Evolutionary conservation across 192 early-diverging fungal species (phyloP).

Genomic region (Linnemannia zychae): DNA sequence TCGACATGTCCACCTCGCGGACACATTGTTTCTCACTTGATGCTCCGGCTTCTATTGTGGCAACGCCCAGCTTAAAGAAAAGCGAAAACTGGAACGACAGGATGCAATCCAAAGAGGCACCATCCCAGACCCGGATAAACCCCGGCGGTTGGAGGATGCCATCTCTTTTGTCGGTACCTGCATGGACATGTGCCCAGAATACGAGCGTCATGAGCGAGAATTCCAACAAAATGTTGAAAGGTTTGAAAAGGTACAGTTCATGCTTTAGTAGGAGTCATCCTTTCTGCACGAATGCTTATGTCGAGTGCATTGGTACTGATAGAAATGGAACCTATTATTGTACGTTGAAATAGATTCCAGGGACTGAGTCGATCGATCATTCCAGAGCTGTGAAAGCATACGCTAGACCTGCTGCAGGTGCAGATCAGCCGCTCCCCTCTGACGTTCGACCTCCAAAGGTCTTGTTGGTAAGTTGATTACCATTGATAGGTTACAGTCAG

Average conservation of each 20-base stretch:
- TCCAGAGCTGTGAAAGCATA: conserved; percentile 84
- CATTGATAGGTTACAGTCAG: not conserved
- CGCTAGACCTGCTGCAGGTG: conserved; percentile 87
- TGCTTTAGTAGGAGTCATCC: not conserved
- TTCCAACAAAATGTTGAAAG: conserved; percentile 77
- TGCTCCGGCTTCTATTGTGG: not conserved
- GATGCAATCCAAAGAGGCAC: conserved; percentile 72
- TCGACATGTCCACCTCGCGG: not conserved
- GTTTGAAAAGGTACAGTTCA: conserved; percentile 76
- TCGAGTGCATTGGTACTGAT: not conserved
- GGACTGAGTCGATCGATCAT: conserved; percentile 75
- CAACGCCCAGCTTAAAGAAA: conserved; percentile 68
- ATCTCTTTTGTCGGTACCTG: conserved; percentile 84
- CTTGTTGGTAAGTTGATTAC: conserved; percentile 65
- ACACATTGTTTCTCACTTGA: not conserved
- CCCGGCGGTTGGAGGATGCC: conserved; percentile 73
- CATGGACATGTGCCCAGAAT: conserved; percentile 90
- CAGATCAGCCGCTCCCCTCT: conserved; percentile 85
- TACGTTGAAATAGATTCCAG: conserved; percentile 56
- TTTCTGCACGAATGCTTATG: not conserved
- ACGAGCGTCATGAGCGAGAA: conserved; percentile 88
- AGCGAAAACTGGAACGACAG: conserved; percentile 71
- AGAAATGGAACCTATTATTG: too few relatives aligned
- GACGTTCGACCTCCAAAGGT: conserved; percentile 88
- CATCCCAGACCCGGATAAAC: conserved; percentile 70